A percentile compares a stretch with the other conserved stretches of the same genome.
phyloP scores from a whole-genome alignment of 306 rosid genomes.

The Medicago arabica region DNA sequence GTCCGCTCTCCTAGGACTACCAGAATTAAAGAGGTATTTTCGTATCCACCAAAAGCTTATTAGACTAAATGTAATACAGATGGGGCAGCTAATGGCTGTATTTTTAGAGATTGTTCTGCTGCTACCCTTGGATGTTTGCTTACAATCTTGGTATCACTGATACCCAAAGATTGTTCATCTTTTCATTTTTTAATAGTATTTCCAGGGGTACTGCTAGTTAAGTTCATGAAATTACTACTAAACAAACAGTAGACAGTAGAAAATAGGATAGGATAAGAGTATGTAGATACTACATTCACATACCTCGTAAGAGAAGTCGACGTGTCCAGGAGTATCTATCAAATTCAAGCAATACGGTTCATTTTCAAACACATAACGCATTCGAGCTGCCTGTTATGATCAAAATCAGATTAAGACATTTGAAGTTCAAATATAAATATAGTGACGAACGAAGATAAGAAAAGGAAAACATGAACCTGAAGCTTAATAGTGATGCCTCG shows the following conservation, averaged over 20 bases:
- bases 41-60: no score
- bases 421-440: no score
- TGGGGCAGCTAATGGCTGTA: no score
- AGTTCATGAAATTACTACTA: conserved; percentile 1
- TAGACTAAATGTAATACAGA: no score
- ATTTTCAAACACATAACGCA: conserved; percentile 68
- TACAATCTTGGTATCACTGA: no score
- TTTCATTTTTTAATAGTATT: no score
- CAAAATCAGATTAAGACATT: conserved; percentile 36
- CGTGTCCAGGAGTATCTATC: conserved; percentile 98
- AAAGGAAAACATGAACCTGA: conserved; percentile 51
- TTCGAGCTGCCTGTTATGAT: conserved; percentile 82
- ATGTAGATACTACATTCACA: conserved; percentile 14
- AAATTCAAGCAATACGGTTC: conserved; percentile 81
- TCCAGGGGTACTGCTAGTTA: no score
- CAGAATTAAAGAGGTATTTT: no score
- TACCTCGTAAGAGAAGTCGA: conserved; percentile 96
- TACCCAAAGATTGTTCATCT: no score
- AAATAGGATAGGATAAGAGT: conserved; percentile 10
- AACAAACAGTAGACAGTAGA: conserved; percentile 15
- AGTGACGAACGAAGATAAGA: conserved; percentile 4
- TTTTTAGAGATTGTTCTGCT: no score
- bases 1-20: no score
- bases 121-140: no score
- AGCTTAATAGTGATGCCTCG: conserved; percentile 94